These are phyloP conservation scores for Boletus patriciae DNA, from an alignment of 768 basidiomycete genomes.

Conservation along the genomic window DNA sequence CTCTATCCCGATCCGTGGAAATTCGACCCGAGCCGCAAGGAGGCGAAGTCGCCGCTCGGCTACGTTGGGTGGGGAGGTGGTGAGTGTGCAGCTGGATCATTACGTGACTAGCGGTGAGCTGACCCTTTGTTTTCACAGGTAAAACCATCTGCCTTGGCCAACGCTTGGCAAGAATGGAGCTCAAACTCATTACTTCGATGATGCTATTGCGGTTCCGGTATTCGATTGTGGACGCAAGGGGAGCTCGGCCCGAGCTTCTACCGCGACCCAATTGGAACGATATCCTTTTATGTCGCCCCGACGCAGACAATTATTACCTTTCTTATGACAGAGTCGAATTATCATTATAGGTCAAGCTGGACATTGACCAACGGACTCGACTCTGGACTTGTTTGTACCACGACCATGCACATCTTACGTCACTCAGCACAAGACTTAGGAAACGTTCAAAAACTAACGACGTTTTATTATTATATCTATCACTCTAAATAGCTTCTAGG, in stretches of 20 bases:
- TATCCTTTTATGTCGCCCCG: constrained; percentile 64
- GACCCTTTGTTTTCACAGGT: constrained; percentile 42
- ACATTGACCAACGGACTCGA: constrained; percentile 22
- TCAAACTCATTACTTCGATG: constrained; percentile 69
- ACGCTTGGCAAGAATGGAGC: constrained; percentile 69
- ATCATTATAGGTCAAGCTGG: constrained; percentile 29
- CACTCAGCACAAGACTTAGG: constrained; percentile 8
- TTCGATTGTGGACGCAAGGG: constrained; percentile 53
- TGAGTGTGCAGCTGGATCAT: constrained; percentile 39
- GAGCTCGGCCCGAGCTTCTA: constrained; percentile 41
- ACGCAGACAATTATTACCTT: constrained; percentile 53
- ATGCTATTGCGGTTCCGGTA: constrained; percentile 65
- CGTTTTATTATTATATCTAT: constrained; percentile 25
- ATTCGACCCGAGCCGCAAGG: constrained; percentile 63
- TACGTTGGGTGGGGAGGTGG: constrained; percentile 83
- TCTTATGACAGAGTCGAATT: constrained; percentile 37
- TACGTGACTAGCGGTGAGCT: constrained; percentile 18
- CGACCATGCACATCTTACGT: constrained; percentile 14
- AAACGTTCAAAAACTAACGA: neutral
- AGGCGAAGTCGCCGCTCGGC: constrained; percentile 50
- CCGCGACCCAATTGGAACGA: constrained; percentile 82
- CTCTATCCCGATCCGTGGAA: constrained; percentile 77
- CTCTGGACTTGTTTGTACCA: constrained; percentile 10
- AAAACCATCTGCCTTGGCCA: constrained; percentile 71
- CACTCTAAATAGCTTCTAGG: constrained; percentile 13